Evolutionary conservation across 257 asterid genomes (phyloP), one percentile per base, ranked within the genome.

Genomic region (Solanum peruvianum): DNA sequence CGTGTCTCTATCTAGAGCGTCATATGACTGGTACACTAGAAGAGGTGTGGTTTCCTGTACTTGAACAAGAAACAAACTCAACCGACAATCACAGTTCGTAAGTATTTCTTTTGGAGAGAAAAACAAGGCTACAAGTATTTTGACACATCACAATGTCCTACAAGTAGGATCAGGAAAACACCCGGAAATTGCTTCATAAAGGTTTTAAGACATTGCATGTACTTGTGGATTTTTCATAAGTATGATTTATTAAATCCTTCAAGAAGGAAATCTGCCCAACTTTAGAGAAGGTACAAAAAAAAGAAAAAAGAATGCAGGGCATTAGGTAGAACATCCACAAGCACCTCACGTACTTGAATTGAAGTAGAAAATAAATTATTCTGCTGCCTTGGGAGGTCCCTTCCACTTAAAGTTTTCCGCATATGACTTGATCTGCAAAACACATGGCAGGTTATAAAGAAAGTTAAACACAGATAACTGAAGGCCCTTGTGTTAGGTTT

Each of bases 401-500:
- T 96, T 96, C 97, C 96, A 96, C 91, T 95, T 96, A 94, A 96
- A 96, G 94, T 95, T 97, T 89, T 97, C 99, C 0, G 99, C 98
- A 73, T 97, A 96, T 29, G 99, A 85, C 92, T 92, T 97, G 83
- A 91, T 86, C 99, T 97, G 93, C 72, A 85, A 73, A 76, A 49
- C 5, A 49, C 13, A 76, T 2, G 21, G 66, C 69, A 81, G 14
- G 10, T 78, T 47, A 47, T 81, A 49, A 31, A 27, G 69, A 11
- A 49, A 18, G 69, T 49, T 11, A 3, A 49, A 29, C 27, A 21
- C 29, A 1, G 56, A 10, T 5, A 18, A 49, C 25, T 20, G 5
- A 29, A 16, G 67, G 66, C 18, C 42, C 42, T 15, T 47, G 44
- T 29, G 44, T 10, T 80, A 47, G 69, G 69, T 80, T 78, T 60